Percentiles rank a stretch among this genome's conserved stretches.
Conservation (phyloP, 129 eudicot genomes). For the Centrapalus pauciflorus region DNA sequence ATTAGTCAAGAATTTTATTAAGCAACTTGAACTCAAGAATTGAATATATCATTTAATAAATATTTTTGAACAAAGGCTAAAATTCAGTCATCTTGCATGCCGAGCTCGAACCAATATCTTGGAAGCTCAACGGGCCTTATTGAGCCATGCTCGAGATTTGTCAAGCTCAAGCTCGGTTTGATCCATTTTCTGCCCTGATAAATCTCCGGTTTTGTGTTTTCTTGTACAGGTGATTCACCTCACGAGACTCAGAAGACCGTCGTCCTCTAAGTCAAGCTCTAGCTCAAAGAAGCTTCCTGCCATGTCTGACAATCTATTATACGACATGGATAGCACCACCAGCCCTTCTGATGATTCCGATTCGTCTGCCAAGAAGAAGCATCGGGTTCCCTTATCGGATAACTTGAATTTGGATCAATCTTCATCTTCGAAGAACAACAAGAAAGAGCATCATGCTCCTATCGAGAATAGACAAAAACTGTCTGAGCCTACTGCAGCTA, state of each 20-base stretch:
- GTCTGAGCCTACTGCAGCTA: neutral
- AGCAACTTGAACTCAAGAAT: too few relatives aligned
- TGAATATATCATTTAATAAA: too few relatives aligned
- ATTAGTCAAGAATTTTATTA: too few relatives aligned
- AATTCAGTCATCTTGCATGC: too few relatives aligned
- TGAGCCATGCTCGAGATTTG: too few relatives aligned
- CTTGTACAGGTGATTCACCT: constrained; percentile 49
- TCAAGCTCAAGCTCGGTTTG: too few relatives aligned
- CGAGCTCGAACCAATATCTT: too few relatives aligned
- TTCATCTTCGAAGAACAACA: neutral
- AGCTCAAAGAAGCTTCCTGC: constrained; percentile 37
- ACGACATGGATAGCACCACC: constrained; percentile 76
- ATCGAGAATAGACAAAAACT: constrained; percentile 11
- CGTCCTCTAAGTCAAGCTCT: constrained; percentile 38
- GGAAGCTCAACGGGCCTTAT: too few relatives aligned
- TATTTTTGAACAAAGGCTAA: too few relatives aligned
- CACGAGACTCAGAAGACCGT: constrained; percentile 64
- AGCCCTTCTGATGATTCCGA: constrained; percentile 85
- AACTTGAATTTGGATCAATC: neutral
- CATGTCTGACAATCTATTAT: constrained; percentile 66
- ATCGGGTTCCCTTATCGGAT: constrained; percentile 1
- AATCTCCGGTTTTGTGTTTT: too few relatives aligned
- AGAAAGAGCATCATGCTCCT: neutral
- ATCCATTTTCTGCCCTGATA: too few relatives aligned
- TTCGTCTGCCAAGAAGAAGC: constrained; percentile 21